Conservation (phyloP, 2,329 filamentous ascomycete species). For the Penicillium glabrum region DNA sequence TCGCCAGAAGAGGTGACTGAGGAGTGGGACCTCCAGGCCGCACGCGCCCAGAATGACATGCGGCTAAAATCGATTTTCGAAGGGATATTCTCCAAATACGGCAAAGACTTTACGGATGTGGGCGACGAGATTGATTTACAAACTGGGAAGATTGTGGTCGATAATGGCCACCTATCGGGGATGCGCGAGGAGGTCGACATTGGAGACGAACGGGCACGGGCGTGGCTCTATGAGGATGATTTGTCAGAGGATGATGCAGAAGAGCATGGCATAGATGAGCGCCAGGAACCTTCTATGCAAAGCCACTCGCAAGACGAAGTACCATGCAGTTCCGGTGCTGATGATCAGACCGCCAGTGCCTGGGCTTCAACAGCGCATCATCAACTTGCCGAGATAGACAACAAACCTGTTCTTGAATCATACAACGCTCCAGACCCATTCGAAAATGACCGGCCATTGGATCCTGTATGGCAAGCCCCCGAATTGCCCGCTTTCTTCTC, state of each 20-base stretch:
- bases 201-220: constrained; percentile 28
- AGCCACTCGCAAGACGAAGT: background rate
- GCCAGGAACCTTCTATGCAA: background rate
- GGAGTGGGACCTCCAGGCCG: constrained; percentile 59
- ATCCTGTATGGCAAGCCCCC: constrained; percentile 23
- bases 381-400: background rate
- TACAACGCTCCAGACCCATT: constrained; percentile 1
- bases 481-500: constrained; percentile 18
- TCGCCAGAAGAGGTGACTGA: constrained; percentile 12
- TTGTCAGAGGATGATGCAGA: constrained; percentile 1
- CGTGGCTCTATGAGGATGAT: constrained; percentile 23
- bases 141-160: constrained; percentile 78
- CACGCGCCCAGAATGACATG: constrained; percentile 65
- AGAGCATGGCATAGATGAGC: background rate
- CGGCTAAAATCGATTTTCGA: constrained; percentile 83
- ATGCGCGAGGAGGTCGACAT: constrained; percentile 60
- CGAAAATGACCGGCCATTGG: constrained; percentile 6
- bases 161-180: constrained; percentile 79
- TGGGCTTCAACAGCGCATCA: constrained; percentile 3
- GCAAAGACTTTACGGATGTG: constrained; percentile 74
- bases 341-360: background rate
- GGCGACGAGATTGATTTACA: constrained; percentile 87
- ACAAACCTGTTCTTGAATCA: background rate
- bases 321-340: no score
- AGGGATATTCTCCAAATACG: constrained; percentile 85